A percentile compares a stretch with the other conserved stretches of the same genome.
Conservation (phyloP, 2,329 filamentous ascomycete genomes). For the Nannizziopsis barbatae region DNA sequence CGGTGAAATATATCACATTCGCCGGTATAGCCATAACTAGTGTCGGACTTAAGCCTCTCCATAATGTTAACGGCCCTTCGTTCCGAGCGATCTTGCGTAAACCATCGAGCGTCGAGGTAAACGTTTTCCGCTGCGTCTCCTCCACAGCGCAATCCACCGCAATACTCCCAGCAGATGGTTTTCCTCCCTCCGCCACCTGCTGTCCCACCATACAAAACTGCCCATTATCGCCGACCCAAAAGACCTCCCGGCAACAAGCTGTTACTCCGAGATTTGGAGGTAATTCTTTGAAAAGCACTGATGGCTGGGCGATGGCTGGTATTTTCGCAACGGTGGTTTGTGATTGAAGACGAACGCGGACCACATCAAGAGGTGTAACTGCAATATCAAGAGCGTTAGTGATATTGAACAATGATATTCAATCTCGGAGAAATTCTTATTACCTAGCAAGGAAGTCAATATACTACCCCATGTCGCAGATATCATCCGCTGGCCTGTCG, state of each 20-base stretch:
- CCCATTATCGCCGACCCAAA: constrained; percentile 80
- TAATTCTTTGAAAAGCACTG: constrained; percentile 49
- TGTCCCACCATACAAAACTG: constrained; percentile 65
- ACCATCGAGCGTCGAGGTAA: constrained; percentile 84
- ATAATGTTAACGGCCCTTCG: constrained; percentile 75
- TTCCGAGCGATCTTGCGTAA: constrained; percentile 89
- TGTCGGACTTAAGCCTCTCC: constrained; percentile 89
- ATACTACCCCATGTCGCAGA: constrained; percentile 86
- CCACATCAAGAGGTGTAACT: constrained; percentile 95
- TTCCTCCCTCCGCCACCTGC: constrained; percentile 21
- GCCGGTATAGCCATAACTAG: constrained; percentile 86
- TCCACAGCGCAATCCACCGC: constrained; percentile 71
- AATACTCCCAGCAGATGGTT: constrained; percentile 33
- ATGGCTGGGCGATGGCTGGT: constrained; percentile 39
- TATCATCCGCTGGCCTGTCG: constrained; percentile 81
- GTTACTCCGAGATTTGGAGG: constrained; percentile 83
- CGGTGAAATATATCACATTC: constrained; percentile 98
- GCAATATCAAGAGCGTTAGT: constrained; percentile 12
- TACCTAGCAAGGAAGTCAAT: constrained; percentile 78
- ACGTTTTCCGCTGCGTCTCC: constrained; percentile 69
- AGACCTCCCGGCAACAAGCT: constrained; percentile 91
- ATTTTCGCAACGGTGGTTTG: constrained; percentile 45
- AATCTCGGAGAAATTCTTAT: neutral
- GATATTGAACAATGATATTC: neutral
- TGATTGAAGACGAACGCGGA: constrained; percentile 86